These are phyloP conservation scores for Barnettozyma pratensis DNA, from an alignment of 805 yeast genomes.

Conservation along the genomic window DNA sequence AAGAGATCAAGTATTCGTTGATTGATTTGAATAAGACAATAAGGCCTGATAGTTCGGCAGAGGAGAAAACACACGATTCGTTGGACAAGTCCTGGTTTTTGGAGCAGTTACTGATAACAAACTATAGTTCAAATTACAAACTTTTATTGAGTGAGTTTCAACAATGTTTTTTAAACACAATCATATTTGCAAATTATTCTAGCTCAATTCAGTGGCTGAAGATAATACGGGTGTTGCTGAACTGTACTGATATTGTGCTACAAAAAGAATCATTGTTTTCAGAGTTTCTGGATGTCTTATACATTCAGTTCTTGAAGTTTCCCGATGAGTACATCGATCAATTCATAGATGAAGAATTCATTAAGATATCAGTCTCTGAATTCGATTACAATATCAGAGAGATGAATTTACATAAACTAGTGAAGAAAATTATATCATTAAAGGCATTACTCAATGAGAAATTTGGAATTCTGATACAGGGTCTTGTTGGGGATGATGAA, in stretches of 20 bases:
- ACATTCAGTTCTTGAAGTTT: constrained; percentile 33
- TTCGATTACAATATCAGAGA: constrained; percentile 24
- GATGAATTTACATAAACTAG: constrained; percentile 14
- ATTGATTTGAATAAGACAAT: constrained; percentile 38
- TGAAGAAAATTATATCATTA: constrained; percentile 11
- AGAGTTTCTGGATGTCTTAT: constrained; percentile 29
- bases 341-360: constrained; percentile 22
- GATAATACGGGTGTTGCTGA: constrained; percentile 39
- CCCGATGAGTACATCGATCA: constrained; percentile 42
- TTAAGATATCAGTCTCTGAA: constrained; percentile 16
- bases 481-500: constrained; percentile 20
- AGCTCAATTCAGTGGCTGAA: constrained; percentile 62
- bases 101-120: constrained; percentile 25
- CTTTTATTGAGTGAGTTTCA: constrained; percentile 49
- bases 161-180: constrained; percentile 41
- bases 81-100: constrained; percentile 62
- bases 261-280: constrained; percentile 25
- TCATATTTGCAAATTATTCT: constrained; percentile 57
- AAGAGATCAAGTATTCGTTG: constrained; percentile 37
- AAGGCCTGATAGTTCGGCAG: constrained; percentile 31
- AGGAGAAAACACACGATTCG: constrained; percentile 44
- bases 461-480: constrained; percentile 17
- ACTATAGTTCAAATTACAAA: constrained; percentile 27
- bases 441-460: constrained; percentile 10
- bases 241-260: constrained; percentile 28